A percentile compares a stretch with the other conserved stretches of the same genome.
Evolutionary conservation across 1,284 basidiomycete genomes (phyloP).

Genomic region (Schizophyllum amplum): DNA sequence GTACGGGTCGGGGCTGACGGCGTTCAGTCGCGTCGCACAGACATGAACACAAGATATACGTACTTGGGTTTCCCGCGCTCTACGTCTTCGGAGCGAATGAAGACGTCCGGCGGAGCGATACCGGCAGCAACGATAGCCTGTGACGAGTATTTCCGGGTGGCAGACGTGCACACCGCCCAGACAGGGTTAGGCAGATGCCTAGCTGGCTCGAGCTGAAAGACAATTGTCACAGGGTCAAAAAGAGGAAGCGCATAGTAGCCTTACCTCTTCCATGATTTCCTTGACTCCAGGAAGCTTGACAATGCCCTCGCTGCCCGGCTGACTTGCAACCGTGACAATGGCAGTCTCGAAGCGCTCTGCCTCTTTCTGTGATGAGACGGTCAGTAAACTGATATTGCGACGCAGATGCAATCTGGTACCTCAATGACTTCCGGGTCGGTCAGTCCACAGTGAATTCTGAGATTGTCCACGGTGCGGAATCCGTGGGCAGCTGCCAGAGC

Average conservation of each 20-base stretch:
- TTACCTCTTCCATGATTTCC: conserved; percentile 43
- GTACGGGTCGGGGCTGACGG: conserved; percentile 75
- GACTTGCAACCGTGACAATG: conserved; percentile 48
- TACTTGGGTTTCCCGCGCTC: conserved; percentile 72
- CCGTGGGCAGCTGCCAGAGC: conserved; percentile 63
- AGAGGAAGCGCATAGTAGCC: conserved; percentile 1
- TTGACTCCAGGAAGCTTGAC: conserved; percentile 54
- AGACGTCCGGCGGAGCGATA: conserved; percentile 51
- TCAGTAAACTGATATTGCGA: conserved; percentile 3
- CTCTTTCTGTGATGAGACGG: conserved; percentile 37
- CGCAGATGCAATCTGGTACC: conserved; percentile 28
- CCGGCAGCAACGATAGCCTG: conserved; percentile 44
- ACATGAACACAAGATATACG: conserved; percentile 18
- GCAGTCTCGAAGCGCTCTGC: conserved; percentile 60
- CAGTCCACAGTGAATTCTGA: conserved; percentile 63
- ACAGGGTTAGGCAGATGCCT: conserved; percentile 40
- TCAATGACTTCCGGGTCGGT: conserved; percentile 59
- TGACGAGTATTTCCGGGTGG: conserved; percentile 51
- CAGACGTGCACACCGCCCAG: conserved; percentile 66
- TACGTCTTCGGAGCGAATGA: conserved; percentile 79
- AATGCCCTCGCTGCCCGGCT: conserved; percentile 50
- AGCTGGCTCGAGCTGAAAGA: conserved; percentile 34
- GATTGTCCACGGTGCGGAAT: conserved; percentile 73
- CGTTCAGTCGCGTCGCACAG: no score
- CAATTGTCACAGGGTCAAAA: conserved; percentile 1